Evolutionary conservation across 108 stramenopile genomes (phyloP).

Genomic region (Epipyxis sp.): DNA sequence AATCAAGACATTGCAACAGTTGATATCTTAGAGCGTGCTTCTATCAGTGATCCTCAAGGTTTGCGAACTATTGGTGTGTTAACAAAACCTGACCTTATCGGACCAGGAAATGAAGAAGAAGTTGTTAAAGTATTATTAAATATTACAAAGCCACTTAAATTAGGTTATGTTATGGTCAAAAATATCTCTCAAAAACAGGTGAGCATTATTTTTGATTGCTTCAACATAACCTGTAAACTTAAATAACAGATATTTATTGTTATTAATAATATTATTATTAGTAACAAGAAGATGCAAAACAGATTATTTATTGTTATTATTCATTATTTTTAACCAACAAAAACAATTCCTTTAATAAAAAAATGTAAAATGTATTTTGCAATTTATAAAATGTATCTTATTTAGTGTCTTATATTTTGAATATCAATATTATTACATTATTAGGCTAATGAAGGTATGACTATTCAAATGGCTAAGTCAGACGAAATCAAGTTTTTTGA

Average conservation of each 20-base stretch:
- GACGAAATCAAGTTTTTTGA: neutral
- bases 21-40: constrained; percentile 64
- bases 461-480: neutral
- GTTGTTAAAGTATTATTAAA: constrained; percentile 43
- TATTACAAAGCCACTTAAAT: constrained; percentile 46
- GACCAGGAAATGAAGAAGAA: constrained; percentile 16
- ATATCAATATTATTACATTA: too few relatives aligned
- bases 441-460: too few relatives aligned
- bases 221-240: too few relatives aligned
- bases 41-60: constrained; percentile 28
- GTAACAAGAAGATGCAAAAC: too few relatives aligned
- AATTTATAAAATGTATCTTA: too few relatives aligned
- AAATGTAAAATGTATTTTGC: too few relatives aligned
- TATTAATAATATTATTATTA: too few relatives aligned
- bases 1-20: constrained; percentile 79
- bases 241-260: too few relatives aligned
- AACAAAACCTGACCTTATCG: constrained; percentile 18
- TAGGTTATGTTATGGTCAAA: constrained; percentile 53
- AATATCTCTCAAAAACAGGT: neutral
- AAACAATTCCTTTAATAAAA: neutral
- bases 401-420: too few relatives aligned
- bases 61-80: constrained; percentile 12
- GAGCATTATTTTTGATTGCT: too few relatives aligned
- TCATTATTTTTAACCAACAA: neutral
- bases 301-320: too few relatives aligned